Base-by-base conservation (phyloP, 2,329 filamentous ascomycete species). In the Monosporascus sp. region DNA sequence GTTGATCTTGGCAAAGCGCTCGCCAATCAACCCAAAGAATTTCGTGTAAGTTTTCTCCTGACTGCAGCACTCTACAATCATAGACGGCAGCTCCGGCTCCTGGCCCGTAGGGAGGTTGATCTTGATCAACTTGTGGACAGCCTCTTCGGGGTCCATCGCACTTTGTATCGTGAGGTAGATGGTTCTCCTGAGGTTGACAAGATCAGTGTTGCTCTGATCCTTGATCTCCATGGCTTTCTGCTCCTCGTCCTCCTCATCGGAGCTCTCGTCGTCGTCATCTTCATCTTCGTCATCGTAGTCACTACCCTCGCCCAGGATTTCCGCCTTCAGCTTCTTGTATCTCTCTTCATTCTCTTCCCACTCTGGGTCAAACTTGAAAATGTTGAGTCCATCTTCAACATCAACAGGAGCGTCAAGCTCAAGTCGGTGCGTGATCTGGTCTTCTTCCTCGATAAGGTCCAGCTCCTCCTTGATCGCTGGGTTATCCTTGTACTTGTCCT, bases 161-260 rank as follows among this genome's bases (percentile, higher is more conserved):
- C 90, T 96, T 89, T 96, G 96, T 70, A 99, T 96, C 11, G 93
- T 99, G 57, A 99, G 79, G 71, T 99, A 99, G 62, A 97, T 99
- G 7, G 90, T 96, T 65, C 91, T 84, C 55, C 94, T 88, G 49
- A 99, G 77, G 67, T 95, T 96, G 68, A 97, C 90, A 15, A 99
- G 80, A 69, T 99, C 92, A 0, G 92, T 92, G 65, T 99, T 99
- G 58, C 88, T 95, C 74, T 96, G 91, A 66, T 99, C 94, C 73
- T 97, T 96, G 76, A 99, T 96, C 70, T 99, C 94, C 71, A 97
- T 80, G 20, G 88, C 88, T 67, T 88, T 88, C 58, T 90, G 85
- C 67, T 94, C 86, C 57, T 87, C 80, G 43, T 89, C 86, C 54
- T 92, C 88, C 51, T 89, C 88, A 50, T 87, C 79, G 15, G 83